These are phyloP conservation scores for Pseudoturritis turrita DNA, from an alignment of 345 rosid species.

Conservation along the genomic window DNA sequence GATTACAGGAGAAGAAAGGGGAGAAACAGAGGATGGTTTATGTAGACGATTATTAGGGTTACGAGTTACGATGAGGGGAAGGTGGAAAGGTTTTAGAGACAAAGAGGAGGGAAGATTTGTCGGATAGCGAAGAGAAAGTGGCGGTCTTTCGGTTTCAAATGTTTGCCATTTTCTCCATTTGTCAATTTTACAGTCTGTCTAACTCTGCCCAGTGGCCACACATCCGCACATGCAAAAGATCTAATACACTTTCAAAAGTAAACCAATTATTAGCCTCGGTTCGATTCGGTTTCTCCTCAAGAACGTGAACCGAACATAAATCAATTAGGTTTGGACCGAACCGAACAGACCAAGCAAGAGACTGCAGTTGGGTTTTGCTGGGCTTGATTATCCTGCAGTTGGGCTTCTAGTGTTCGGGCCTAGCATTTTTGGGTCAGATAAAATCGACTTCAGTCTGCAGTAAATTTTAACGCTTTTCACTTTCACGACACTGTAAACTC, in stretches of 20 bases:
- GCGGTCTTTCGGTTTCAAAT: slow-evolving; percentile 36
- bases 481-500: not conserved
- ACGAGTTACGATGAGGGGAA: slow-evolving; percentile 1
- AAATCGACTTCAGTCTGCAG: not conserved
- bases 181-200: slow-evolving; percentile 25
- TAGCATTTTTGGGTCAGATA: not conserved
- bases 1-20: not conserved
- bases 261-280: slow-evolving; percentile 1
- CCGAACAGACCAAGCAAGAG: too few relatives aligned
- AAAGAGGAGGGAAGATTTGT: slow-evolving; percentile 29
- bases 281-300: not conserved
- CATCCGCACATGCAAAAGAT: slow-evolving; percentile 17
- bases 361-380: too few relatives aligned
- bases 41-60: slow-evolving; percentile 4
- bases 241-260: too few relatives aligned
- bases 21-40: slow-evolving; percentile 12
- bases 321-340: not conserved
- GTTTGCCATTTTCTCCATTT: slow-evolving; percentile 30
- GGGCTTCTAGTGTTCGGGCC: not conserved
- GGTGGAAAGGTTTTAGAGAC: slow-evolving; percentile 8
- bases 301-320: not conserved
- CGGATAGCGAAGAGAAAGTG: slow-evolving; percentile 25
- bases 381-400: not conserved
- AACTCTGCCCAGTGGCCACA: not conserved
- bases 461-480: not conserved